phyloP scores from a whole-genome alignment of 1,284 basidiomycete genomes.

The Ustilago shanxiensis region DNA sequence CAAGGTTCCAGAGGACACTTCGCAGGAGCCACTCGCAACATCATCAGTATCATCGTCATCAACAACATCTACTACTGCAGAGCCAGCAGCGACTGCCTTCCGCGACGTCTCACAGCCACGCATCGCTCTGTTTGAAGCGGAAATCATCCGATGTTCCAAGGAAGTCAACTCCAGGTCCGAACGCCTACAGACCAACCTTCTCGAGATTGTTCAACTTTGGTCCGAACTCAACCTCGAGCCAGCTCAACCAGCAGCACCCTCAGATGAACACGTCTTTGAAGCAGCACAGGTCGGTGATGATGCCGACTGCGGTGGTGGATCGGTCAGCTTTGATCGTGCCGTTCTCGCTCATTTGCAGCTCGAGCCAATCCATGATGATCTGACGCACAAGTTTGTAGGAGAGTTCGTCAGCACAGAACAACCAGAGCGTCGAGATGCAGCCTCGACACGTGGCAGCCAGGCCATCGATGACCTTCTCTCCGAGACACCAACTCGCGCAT shows the following conservation, averaged over 20 bases:
- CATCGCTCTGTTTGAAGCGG: slow-evolving; percentile 48
- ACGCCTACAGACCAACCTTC: slow-evolving; percentile 51
- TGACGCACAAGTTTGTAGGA: slow-evolving; percentile 48
- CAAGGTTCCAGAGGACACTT: slow-evolving; percentile 23
- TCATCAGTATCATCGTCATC: not conserved
- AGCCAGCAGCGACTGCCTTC: slow-evolving; percentile 8
- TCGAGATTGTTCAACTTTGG: slow-evolving; percentile 65
- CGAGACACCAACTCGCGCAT: slow-evolving; percentile 49
- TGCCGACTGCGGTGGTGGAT: slow-evolving; percentile 35
- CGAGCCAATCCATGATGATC: slow-evolving; percentile 45
- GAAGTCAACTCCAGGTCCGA: slow-evolving; percentile 53
- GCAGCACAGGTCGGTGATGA: slow-evolving; percentile 19
- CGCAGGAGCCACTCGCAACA: slow-evolving; percentile 5
- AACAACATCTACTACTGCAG: too few relatives aligned
- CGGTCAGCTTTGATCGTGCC: slow-evolving; percentile 50
- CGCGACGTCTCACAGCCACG: slow-evolving; percentile 49
- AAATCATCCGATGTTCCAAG: slow-evolving; percentile 57
- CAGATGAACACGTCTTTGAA: slow-evolving; percentile 47
- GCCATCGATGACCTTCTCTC: slow-evolving; percentile 39
- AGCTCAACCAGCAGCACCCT: slow-evolving; percentile 27
- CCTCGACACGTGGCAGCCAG: slow-evolving; percentile 7
- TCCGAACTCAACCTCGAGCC: slow-evolving; percentile 61
- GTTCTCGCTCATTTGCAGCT: slow-evolving; percentile 60
- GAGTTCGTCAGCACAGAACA: slow-evolving; percentile 52
- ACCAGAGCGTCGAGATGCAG: slow-evolving; percentile 22